These are phyloP conservation scores for Chrysophaeum taylorii DNA, from an alignment of 352 stramenopile genomes.

Conservation along the genomic window DNA sequence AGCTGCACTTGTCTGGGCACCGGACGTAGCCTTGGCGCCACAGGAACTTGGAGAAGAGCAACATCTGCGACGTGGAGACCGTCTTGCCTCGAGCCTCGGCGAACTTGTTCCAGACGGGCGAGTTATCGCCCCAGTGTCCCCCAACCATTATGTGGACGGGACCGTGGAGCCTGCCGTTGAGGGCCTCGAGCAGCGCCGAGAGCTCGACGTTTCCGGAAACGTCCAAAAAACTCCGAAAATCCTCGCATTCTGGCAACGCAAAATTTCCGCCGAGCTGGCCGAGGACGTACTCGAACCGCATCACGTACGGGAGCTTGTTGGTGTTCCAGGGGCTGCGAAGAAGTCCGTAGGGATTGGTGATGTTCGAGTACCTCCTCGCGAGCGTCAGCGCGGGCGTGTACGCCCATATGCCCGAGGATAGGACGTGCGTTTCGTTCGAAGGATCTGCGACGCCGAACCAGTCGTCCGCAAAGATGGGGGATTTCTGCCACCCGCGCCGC, in stretches of 20 bases:
- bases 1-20: neutral
- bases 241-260: neutral
- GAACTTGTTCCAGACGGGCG: too few species aligned
- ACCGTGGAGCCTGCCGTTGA: too few species aligned
- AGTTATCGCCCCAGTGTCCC: too few species aligned
- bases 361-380: neutral
- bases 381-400: neutral
- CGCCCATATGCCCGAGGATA: neutral
- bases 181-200: too few species aligned
- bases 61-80: too few species aligned
- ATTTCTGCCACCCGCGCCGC: neutral
- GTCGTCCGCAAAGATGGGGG: neutral
- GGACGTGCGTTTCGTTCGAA: neutral
- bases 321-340: too few species aligned
- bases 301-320: neutral
- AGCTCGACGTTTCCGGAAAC: too few species aligned
- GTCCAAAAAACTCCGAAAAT: too few species aligned
- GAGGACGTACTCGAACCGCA: neutral
- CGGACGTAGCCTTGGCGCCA: neutral
- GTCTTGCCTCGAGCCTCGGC: too few species aligned
- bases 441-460: neutral
- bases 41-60: too few species aligned
- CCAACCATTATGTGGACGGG: too few species aligned
- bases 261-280: neutral
- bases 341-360: neutral